Conservation (phyloP, 23 red algal species). For the Gracilaria caudata region DNA sequence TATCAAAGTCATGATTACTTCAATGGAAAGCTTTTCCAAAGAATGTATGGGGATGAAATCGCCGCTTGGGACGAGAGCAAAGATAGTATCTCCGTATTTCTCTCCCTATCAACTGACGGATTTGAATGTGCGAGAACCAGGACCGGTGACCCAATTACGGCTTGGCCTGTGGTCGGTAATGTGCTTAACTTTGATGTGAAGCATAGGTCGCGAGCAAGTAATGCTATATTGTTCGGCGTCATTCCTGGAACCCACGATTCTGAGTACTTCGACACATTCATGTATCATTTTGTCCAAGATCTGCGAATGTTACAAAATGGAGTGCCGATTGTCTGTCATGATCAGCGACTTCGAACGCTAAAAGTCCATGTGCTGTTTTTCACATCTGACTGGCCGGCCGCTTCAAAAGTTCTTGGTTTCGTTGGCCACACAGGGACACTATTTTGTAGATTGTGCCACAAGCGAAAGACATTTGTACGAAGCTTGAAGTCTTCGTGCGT, state of each 20-base stretch:
- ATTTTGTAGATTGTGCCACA: constrained; percentile 12
- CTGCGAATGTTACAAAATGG: neutral
- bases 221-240: neutral
- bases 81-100: neutral
- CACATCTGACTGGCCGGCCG: constrained; percentile 12
- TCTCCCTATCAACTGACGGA: constrained; percentile 19
- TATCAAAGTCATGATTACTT: constrained; percentile 5
- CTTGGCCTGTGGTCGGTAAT: constrained; percentile 8
- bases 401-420: constrained; percentile 19
- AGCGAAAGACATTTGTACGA: neutral
- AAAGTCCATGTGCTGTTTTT: neutral
- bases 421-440: constrained; percentile 6
- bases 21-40: constrained; percentile 6
- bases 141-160: neutral
- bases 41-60: neutral
- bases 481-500: neutral
- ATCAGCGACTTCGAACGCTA: neutral
- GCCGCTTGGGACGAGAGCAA: neutral
- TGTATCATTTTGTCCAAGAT: neutral
- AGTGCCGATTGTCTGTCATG: neutral
- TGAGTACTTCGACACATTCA: constrained; percentile 11
- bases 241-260: constrained; percentile 7
- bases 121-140: constrained; percentile 15
- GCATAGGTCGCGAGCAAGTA: neutral
- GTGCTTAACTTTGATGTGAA: neutral